These are phyloP conservation scores for Scedosporium minutisporum DNA, from an alignment of 2,329 filamentous ascomycete genomes.

Conservation along the genomic window DNA sequence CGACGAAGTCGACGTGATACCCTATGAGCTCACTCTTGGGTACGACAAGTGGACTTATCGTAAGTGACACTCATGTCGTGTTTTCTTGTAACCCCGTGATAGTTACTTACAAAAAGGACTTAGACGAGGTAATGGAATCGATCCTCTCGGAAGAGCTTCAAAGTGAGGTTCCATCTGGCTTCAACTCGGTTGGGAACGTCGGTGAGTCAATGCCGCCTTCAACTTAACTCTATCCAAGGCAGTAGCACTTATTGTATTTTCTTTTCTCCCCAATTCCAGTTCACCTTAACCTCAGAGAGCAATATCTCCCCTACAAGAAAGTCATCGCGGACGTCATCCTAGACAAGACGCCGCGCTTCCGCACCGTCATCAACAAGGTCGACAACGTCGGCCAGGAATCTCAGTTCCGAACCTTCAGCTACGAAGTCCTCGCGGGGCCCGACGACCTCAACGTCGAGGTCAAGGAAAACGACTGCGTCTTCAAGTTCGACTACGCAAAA, in stretches of 20 bases:
- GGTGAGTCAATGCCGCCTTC: constrained; percentile 35
- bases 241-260: neutral
- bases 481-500: constrained; percentile 86
- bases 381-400: constrained; percentile 79
- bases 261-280: constrained; percentile 34
- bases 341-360: constrained; percentile 77
- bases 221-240: neutral
- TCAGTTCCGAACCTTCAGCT: constrained; percentile 83
- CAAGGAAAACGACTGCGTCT: constrained; percentile 74
- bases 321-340: constrained; percentile 76
- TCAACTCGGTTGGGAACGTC: constrained; percentile 82
- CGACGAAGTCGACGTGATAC: constrained; percentile 60
- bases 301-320: constrained; percentile 76
- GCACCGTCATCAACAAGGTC: constrained; percentile 92
- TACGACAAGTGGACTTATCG: constrained; percentile 84
- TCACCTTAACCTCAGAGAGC: constrained; percentile 79
- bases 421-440: constrained; percentile 77
- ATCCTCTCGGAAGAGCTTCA: constrained; percentile 73
- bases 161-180: constrained; percentile 74
- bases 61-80: constrained; percentile 28
- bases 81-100: neutral
- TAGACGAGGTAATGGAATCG: constrained; percentile 72
- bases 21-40: constrained; percentile 65
- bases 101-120: constrained; percentile 11
- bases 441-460: constrained; percentile 78